Evolutionary conservation across 208 protist genomes (phyloP), one percentile per base, ranked within the genome.

Genomic region (Sergeia podlipaevii): DNA sequence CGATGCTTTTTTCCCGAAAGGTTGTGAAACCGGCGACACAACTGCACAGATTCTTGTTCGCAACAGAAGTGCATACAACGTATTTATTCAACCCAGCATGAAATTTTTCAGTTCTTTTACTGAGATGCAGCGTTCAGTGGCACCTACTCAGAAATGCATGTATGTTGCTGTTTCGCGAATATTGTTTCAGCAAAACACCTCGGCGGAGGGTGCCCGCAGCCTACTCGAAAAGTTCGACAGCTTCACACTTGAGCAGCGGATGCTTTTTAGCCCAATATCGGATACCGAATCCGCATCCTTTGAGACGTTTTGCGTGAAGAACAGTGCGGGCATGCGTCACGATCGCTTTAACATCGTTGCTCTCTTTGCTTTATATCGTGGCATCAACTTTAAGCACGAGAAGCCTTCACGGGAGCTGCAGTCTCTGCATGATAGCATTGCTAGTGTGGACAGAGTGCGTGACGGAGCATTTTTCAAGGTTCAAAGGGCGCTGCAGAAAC

Each of bases 111-210:
- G 59, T 37, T 92, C 85, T 0, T 92, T 92, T 65, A 80, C 77
- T 1, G 79, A 92, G 34, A 92, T 92, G 85, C 77, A 89, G 49
- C 72, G 64, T 45, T 54, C 61, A 2, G 77, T 92, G 3, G 73
- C 74, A 15, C 85, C 85, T 18, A 92, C 80, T 7, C 80, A 68
- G 28, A 56, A 80, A 37, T 43, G 37, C 39, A 61, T 73, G 11
- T 91, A 80, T 57, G 30, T 70, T 3, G 48, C 48, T 23, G 43
- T 82, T 21, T 70, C 58, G 6, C 62, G 65, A 41, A 18, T 74
- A 27, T 62, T 79, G 42, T 41, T 60, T 23, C 54, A 65, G 17
- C 30, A 37, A 45, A 43, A 67, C 38, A 13, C 67, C 11, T 62
- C 70, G 11, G 21, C 23, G 11, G 59, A 68, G 11, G 57, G 58